Base-by-base conservation (phyloP, 2,329 filamentous ascomycete species). In the Microdochium trichocladiopsis region DNA sequence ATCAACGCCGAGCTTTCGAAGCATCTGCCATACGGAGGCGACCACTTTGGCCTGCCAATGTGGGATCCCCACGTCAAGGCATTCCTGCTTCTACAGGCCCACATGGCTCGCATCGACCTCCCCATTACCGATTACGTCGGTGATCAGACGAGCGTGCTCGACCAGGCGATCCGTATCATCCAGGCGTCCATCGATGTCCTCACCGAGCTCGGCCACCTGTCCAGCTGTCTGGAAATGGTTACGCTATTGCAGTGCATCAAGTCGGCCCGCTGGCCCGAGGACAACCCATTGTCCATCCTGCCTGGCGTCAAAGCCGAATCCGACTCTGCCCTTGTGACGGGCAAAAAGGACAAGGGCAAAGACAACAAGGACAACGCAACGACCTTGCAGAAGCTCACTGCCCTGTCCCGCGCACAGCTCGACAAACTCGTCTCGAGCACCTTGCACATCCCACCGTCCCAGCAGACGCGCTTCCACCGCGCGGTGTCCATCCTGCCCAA, bases 21-120 rank as follows among this genome's bases (percentile, higher is more conserved):
- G 53, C 90, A 91, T 56, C 74, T 99, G 1, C 89, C 91, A 0
- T 77, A 81, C 54, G 71, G 77, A 1, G 80, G 76, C 4, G 71
- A 71, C 18, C 68, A 72, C 3, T 82, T 94, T 50, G 85, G 84
- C 10, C 73, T 96, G 41, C 93, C 93, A 1, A 88, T 99, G 85
- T 99, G 94, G 94, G 94, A 99, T 72, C 94, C 94, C 0, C 94
- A 99, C 65, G 90, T 97, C 64, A 99, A 99, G 69, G 85, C 94
- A 0, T 97, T 96, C 73, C 74, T 99, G 36, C 79, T 99, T 2
- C 79, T 99, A 0, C 95, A 99, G 69, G 91, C 94, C 1, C 91
- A 96, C 70, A 95, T 99, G 82, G 90, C 88, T 21, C 87, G 93
- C 53, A 87, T 97, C 59, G 85, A 93, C 51, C 83, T 99, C 3